Base-by-base conservation (phyloP, 176 grass and related monocot genomes). In the Oryza officinalis region DNA sequence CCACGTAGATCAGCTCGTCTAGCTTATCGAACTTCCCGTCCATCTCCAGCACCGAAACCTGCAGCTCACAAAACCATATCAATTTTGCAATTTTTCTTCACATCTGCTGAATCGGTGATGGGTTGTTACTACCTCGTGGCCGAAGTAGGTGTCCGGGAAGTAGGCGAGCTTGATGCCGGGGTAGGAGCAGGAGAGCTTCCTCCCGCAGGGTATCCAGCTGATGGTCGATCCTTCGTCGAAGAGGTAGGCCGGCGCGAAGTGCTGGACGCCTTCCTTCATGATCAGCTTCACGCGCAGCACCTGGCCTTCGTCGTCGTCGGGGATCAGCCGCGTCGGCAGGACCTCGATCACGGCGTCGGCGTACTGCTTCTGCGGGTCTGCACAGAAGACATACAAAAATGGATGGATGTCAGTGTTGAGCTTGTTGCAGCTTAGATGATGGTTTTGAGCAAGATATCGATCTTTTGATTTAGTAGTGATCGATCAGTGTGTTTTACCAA, bases 311-410 rank as follows among this genome's bases (percentile, higher is more conserved):
- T 84, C 49, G 61, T 88, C 89, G 27, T 75, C 85, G 1, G 89
- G 70, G 65, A 91, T 87, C 69, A 88, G 57, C 70, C 81, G 50
- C 25, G 89, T 87, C 20, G 85, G 84, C 68, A 87, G 67, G 31
- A 91, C 89, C 57, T 84, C 85, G 13, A 91, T 87, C 31, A 87
- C 85, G 14, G 76, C 75, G 32, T 87, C 85, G 11, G 89, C 81
- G 12, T 87, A 87, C 68, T 87, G 65, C 85, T 91, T 91, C 68
- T 87, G 89, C 52, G 75, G 89, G 63, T 91, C 89, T 91, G 76
- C 72, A 73, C 20, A 60, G 44, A 22, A 13, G 20, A 17, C 22
- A 45, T 17, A 40, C 27, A 17, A 30, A 30, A 38, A 38, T 38
- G 37, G 32, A 43, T 43, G 43, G 27, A 47, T 28, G 13, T 5